Conservation (phyloP, 2,329 filamentous ascomycete species). For the Atkinsonella hypoxylon region DNA sequence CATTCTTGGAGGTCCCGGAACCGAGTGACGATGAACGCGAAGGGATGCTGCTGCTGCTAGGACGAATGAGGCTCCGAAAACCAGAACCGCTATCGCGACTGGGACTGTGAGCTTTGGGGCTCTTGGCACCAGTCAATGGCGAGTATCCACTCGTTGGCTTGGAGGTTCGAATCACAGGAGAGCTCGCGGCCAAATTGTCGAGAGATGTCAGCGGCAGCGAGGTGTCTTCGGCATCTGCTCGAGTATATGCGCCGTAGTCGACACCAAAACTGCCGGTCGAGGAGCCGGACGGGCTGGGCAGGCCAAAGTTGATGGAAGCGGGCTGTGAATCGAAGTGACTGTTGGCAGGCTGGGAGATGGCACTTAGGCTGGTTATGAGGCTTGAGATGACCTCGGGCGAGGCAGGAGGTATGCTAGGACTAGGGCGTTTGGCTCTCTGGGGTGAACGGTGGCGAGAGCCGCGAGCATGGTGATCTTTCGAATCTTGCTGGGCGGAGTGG, state of each 20-base stretch:
- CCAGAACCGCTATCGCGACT: constrained; percentile 38
- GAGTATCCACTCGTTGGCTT: constrained; percentile 71
- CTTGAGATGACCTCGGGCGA: constrained; percentile 60
- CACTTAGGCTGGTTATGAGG: constrained; percentile 57
- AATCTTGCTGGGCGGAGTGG: background rate
- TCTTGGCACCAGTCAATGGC: constrained; percentile 52
- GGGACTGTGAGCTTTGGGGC: constrained; percentile 33
- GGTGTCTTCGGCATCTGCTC: constrained; percentile 36
- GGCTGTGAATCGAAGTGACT: constrained; percentile 54
- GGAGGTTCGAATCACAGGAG: constrained; percentile 70
- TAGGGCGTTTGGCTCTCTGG: constrained; percentile 1
- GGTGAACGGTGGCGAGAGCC: constrained; percentile 8
- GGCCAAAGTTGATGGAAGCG: constrained; percentile 27
- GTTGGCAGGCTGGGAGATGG: constrained; percentile 55
- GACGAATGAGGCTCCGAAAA: constrained; percentile 47
- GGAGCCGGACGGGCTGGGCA: constrained; percentile 26
- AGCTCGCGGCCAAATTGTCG: constrained; percentile 47
- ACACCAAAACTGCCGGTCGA: constrained; percentile 50
- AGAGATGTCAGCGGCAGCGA: constrained; percentile 35
- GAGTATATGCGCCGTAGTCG: constrained; percentile 57
- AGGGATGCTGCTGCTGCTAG: constrained; percentile 25
- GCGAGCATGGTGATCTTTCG: constrained; percentile 4
- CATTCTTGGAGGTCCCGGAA: constrained; percentile 41
- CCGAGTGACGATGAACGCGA: constrained; percentile 49
- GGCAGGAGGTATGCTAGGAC: constrained; percentile 26